Conservation (phyloP, 2,329 filamentous ascomycete species). For the Leptographium procerum region DNA sequence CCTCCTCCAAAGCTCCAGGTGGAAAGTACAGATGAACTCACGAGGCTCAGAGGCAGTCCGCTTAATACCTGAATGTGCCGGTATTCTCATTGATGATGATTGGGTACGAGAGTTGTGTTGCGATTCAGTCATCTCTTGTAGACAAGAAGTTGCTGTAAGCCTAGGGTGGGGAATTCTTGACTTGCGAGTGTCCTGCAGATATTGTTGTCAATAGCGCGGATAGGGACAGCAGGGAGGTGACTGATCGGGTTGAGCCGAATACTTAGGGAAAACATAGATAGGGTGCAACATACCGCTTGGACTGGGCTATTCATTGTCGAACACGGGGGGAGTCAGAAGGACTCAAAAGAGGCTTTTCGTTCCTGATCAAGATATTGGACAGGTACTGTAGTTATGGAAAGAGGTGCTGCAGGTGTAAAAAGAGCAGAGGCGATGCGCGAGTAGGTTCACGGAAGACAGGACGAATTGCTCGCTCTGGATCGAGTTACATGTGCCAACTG, state of each 20-base stretch:
- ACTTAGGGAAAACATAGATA: no score
- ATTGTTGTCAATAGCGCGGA: neutral
- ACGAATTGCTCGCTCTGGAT: no score
- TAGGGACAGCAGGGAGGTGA: neutral
- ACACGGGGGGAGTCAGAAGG: neutral
- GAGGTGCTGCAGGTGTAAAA: no score
- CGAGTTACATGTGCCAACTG: no score
- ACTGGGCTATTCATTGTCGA: neutral
- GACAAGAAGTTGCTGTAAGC: conserved; percentile 14
- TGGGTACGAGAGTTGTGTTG: conserved; percentile 42
- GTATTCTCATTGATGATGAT: conserved; percentile 17
- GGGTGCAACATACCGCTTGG: neutral
- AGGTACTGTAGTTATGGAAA: no score
- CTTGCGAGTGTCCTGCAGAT: conserved; percentile 4
- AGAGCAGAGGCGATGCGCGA: no score
- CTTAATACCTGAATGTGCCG: conserved; percentile 34
- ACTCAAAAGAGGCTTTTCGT: neutral
- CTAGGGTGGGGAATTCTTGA: conserved; percentile 14
- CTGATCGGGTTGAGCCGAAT: no score
- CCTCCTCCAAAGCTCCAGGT: neutral
- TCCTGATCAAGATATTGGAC: no score
- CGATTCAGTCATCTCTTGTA: conserved; percentile 48
- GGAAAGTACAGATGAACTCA: conserved; percentile 10
- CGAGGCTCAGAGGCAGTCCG: conserved; percentile 24
- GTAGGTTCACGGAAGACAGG: no score